Evolutionary conservation across 495 filamentous ascomycete species (phyloP).

Genomic region (Hypoxylon trugodes): DNA sequence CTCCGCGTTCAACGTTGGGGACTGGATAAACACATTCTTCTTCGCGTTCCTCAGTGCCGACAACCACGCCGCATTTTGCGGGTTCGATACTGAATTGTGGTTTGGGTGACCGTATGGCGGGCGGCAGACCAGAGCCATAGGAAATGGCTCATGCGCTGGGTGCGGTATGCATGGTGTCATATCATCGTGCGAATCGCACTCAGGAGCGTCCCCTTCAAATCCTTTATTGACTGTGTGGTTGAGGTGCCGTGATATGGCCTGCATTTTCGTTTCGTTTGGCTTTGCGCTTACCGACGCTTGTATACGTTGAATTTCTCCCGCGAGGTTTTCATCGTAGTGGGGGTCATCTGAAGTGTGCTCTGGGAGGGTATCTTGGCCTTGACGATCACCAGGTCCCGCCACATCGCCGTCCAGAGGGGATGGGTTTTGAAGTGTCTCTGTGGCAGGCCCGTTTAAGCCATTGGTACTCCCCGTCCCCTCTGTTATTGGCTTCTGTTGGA

Average conservation of each 20-base stretch:
- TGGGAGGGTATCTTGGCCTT: slow-evolving; percentile 41
- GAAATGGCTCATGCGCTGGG: slow-evolving; percentile 62
- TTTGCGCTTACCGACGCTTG: slow-evolving; percentile 62
- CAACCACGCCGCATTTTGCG: slow-evolving; percentile 73
- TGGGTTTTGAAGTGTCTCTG: neutral
- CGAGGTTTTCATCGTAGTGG: slow-evolving; percentile 69
- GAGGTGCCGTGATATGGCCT: slow-evolving; percentile 68
- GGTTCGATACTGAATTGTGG: slow-evolving; percentile 65
- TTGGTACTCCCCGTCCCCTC: neutral
- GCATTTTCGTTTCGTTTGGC: slow-evolving; percentile 58
- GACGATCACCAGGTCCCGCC: neutral
- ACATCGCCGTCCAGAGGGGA: neutral
- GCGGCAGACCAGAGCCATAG: slow-evolving; percentile 77
- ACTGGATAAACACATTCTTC: slow-evolving; percentile 73
- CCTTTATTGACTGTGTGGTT: slow-evolving; percentile 66
- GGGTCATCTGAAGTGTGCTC: slow-evolving; percentile 66
- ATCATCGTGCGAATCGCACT: slow-evolving; percentile 55
- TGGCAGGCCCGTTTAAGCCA: neutral
- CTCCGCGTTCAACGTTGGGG: slow-evolving; percentile 77
- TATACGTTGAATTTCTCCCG: slow-evolving; percentile 65
- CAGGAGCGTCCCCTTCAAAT: slow-evolving; percentile 62
- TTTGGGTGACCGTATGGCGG: slow-evolving; percentile 70
- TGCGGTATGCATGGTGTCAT: slow-evolving; percentile 72
- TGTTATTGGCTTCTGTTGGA: neutral
- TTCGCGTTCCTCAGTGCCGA: slow-evolving; percentile 71